Evolutionary conservation across 495 filamentous ascomycete genomes (phyloP).

Genomic region (Hamigera avellanea): DNA sequence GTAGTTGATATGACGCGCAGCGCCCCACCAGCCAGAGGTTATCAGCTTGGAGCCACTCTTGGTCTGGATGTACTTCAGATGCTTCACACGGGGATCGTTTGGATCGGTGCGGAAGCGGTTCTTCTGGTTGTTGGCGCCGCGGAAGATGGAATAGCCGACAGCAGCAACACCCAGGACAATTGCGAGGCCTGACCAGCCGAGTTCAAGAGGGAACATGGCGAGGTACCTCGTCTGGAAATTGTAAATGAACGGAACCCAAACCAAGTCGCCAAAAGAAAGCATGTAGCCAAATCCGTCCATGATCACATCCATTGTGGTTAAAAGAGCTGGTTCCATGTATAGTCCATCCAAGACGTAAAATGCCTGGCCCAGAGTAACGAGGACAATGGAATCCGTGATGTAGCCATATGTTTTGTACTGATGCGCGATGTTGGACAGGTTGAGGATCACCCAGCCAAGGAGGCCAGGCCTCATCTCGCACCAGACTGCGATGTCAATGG

Average conservation of each 20-base stretch:
- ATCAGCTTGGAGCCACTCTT: conserved; percentile 70
- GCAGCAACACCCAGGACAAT: conserved; percentile 53
- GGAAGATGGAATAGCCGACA: conserved; percentile 80
- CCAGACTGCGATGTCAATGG: conserved; percentile 83
- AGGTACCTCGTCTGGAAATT: conserved; percentile 82
- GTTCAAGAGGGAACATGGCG: conserved; percentile 63
- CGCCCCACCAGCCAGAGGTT: conserved; percentile 89
- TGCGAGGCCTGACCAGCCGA: conserved; percentile 52
- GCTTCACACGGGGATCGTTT: conserved; percentile 62
- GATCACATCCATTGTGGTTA: conserved; percentile 94
- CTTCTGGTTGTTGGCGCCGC: conserved; percentile 84
- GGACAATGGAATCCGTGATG: conserved; percentile 77
- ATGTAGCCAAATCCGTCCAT: conserved; percentile 95
- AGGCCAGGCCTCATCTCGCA: conserved; percentile 87
- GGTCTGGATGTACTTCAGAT: conserved; percentile 84
- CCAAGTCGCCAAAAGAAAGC: conserved; percentile 89
- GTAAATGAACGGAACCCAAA: conserved; percentile 90
- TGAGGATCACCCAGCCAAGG: conserved; percentile 79
- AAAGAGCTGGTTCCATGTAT: conserved; percentile 83
- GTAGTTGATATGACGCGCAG: conserved; percentile 91
- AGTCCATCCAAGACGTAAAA: conserved; percentile 78
- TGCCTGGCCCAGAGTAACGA: conserved; percentile 67
- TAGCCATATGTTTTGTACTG: conserved; percentile 78
- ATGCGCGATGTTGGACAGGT: conserved; percentile 74
- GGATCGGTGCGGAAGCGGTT: conserved; percentile 86